Evolutionary conservation across 257 asterid species (phyloP).

Genomic region (Eucommia ulmoides): DNA sequence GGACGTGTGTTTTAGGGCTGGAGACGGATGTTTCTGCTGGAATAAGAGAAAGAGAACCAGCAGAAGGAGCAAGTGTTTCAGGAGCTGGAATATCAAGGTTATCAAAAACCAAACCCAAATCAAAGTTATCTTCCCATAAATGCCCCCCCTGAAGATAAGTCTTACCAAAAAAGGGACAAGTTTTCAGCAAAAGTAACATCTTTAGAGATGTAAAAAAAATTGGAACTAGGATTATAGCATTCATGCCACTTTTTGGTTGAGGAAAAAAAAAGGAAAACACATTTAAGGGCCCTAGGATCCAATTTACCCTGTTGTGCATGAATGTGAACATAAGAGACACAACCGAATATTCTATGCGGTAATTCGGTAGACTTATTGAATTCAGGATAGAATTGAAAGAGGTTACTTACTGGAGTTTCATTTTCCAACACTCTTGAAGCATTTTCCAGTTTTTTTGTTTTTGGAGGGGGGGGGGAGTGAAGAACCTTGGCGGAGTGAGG

Average conservation of each 20-base stretch:
- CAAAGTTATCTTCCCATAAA: neutral
- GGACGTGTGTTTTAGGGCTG: neutral
- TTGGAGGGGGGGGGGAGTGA: too few species aligned
- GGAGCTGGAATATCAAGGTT: neutral
- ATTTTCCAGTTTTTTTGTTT: too few species aligned
- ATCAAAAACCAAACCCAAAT: neutral
- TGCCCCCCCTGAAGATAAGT: neutral
- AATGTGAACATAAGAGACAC: neutral
- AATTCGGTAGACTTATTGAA: neutral
- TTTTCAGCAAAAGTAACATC: neutral
- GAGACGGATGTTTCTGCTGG: neutral
- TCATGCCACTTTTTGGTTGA: too few species aligned
- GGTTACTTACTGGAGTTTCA: too few species aligned
- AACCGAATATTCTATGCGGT: neutral
- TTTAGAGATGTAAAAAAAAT: too few species aligned
- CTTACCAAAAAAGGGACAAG: neutral
- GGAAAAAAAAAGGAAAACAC: neutral
- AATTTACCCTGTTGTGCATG: neutral
- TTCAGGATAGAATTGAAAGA: neutral
- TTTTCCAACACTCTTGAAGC: too few species aligned
- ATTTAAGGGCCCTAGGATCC: neutral
- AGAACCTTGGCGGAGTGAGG: too few species aligned
- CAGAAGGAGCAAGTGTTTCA: too few species aligned
- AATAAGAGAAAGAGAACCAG: too few species aligned
- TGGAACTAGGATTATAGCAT: neutral